Evolutionary conservation across 1,284 basidiomycete species (phyloP), one percentile per base, ranked within the genome.

Genomic region (Sporisorium sorghi): DNA sequence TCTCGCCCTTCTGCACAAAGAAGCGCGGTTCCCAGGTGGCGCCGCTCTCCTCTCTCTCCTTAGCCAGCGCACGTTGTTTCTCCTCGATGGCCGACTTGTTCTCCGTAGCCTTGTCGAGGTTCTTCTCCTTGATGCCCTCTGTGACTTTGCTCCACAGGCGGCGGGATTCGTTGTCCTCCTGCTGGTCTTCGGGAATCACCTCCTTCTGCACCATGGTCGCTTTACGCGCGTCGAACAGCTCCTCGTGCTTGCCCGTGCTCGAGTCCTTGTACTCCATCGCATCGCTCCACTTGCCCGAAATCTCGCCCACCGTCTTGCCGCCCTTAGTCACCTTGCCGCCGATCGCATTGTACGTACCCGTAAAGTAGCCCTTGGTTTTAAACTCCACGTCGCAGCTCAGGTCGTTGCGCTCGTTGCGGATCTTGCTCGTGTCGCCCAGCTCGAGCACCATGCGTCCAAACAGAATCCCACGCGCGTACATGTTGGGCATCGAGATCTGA

Each of bases 371-470:
- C 55, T 97, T 98, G 24, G 94, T 97, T 88, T 98, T 99, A 88
- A 99, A 99, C 78, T 97, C 94, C 42, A 99, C 87, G 82, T 97
- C 94, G 72, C 92, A 92, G 47, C 85, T 87, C 69, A 94, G 86
- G 30, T 90, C 90, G 51, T 90, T 90, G 77, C 89, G 89, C 71
- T 92, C 90, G 86, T 94, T 95, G 85, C 89, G 89, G 59, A 94
- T 92, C n/a, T 87, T 89, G 80, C 93, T 93, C 30, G 90, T 89
- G 86, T 99, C 96, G 10, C 96, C 96, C 15, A 99, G 88, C 86
- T 99, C 96, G 52, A 97, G 88, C 19, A 98, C 91, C 94, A 99
- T 97, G 88, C 94, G 96, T 17, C 96, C 97, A 84, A 97, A 98
- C 46, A 98, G 86, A 79, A 99, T 99, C 1, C 97, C 96, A 46